Percentiles rank a stretch among this genome's conserved stretches.
Evolutionary conservation across 169 alveolate species (phyloP).

Genomic region (Eimeria maxima): DNA sequence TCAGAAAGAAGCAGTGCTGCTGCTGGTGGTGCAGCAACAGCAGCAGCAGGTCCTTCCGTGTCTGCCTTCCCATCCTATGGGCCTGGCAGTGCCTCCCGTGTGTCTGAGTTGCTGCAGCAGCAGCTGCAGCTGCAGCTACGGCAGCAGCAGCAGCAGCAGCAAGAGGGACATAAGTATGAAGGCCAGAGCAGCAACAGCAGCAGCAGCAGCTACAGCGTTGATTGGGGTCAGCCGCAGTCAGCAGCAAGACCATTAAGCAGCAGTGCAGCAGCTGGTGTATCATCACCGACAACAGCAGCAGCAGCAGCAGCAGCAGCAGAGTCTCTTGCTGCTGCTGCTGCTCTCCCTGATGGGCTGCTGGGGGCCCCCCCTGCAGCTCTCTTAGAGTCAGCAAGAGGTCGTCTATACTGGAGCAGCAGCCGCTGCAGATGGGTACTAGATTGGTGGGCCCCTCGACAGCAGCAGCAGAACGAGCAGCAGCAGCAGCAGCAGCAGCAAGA

Average conservation of each 20-base stretch:
- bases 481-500: slow-evolving; percentile 1
- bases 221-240: not conserved
- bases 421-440: slow-evolving; percentile 27
- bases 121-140: slow-evolving; percentile 30
- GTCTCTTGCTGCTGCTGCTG: slow-evolving; percentile 23
- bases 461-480: slow-evolving; percentile 25
- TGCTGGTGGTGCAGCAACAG: not conserved
- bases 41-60: not conserved
- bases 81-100: not conserved
- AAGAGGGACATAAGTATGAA: not conserved
- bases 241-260: too few relatives aligned
- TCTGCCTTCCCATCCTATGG: not conserved
- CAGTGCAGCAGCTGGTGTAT: slow-evolving; percentile 17
- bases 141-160: slow-evolving; percentile 33
- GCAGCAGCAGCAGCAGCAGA: slow-evolving; percentile 34
- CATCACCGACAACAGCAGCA: slow-evolving; percentile 11
- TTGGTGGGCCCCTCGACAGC: slow-evolving; percentile 11
- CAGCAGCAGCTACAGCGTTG: slow-evolving; percentile 1
- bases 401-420: slow-evolving; percentile 55
- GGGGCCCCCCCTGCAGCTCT: slow-evolving; percentile 3
- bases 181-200: not conserved
- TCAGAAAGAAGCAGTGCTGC: not conserved
- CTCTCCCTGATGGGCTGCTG: not conserved
- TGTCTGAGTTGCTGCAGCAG: not conserved
- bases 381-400: not conserved